Evolutionary conservation across 768 basidiomycete species (phyloP).

Genomic region (Calocybe cyanea): DNA sequence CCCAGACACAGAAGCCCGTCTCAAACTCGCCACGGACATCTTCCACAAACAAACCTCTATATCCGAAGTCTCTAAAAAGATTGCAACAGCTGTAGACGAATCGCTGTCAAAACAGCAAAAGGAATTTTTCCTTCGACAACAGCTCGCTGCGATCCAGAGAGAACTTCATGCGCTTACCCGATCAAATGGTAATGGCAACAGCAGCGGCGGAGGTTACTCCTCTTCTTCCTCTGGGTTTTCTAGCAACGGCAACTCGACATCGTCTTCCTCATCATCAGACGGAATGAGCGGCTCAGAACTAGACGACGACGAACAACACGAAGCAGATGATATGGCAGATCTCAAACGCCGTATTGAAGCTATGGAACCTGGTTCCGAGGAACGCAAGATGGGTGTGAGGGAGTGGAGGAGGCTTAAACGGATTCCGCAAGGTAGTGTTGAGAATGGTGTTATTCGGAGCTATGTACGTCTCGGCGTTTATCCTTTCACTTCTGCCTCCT

Average conservation of each 20-base stretch:
- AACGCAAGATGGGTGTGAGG: conserved; percentile 74
- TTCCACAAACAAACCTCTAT: conserved; percentile 76
- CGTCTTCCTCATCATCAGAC: conserved; percentile 3
- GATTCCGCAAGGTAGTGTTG: conserved; percentile 87
- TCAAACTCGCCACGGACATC: conserved; percentile 63
- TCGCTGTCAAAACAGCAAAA: conserved; percentile 86
- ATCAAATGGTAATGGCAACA: conserved; percentile 15
- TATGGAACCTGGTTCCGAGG: conserved; percentile 70
- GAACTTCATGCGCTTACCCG: conserved; percentile 60
- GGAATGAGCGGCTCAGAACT: conserved; percentile 43
- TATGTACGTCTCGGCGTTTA: conserved; percentile 51
- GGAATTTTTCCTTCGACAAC: conserved; percentile 81
- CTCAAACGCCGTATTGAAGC: conserved; percentile 71
- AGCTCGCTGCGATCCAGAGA: conserved; percentile 75
- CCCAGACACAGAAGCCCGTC: conserved; percentile 55
- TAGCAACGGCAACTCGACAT: conserved; percentile 8
- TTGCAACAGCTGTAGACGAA: conserved; percentile 77
- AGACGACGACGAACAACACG: conserved; percentile 76
- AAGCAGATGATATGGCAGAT: conserved; percentile 76
- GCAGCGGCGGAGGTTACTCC: too few relatives aligned
- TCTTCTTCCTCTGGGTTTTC: conserved; percentile 16
- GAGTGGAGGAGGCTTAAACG: conserved; percentile 84
- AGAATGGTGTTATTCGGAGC: conserved; percentile 83
- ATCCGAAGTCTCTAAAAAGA: conserved; percentile 77
- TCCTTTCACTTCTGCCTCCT: background rate